These are phyloP conservation scores for Diaporthe aspalathi DNA, from an alignment of 2,329 filamentous ascomycete species.

Conservation along the genomic window DNA sequence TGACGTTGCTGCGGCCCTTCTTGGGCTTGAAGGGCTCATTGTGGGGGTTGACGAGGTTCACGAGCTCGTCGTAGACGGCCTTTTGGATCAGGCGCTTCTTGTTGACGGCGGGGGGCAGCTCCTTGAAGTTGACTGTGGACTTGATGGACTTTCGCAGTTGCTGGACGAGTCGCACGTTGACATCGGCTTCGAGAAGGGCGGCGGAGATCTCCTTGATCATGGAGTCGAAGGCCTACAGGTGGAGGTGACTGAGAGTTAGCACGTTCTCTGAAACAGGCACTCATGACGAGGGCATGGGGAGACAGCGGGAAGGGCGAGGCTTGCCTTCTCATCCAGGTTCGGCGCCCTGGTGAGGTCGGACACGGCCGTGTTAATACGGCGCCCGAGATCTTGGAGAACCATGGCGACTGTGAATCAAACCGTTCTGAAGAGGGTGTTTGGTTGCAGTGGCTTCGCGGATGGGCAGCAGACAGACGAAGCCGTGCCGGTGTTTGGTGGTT, in stretches of 20 bases:
- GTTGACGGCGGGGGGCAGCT: slow-evolving; percentile 90
- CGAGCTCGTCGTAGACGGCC: slow-evolving; percentile 95
- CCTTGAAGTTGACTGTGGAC: slow-evolving; percentile 91
- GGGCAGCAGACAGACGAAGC: slow-evolving; percentile 13
- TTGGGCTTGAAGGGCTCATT: slow-evolving; percentile 96
- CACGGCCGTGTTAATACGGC: slow-evolving; percentile 97
- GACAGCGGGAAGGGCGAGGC: neutral
- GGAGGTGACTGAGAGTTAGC: slow-evolving; percentile 49
- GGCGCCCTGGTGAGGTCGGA: slow-evolving; percentile 90
- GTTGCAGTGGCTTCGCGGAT: slow-evolving; percentile 18
- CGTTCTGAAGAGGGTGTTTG: slow-evolving; percentile 7
- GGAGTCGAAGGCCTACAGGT: slow-evolving; percentile 84
- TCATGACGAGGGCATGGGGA: neutral
- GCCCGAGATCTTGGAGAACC: slow-evolving; percentile 98
- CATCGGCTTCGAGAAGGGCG: slow-evolving; percentile 94
- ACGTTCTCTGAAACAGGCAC: neutral
- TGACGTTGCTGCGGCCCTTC: slow-evolving; percentile 95
- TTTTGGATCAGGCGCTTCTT: slow-evolving; percentile 99
- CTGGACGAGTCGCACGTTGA: slow-evolving; percentile 94
- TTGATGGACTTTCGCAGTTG: slow-evolving; percentile 94
- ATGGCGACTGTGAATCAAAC: slow-evolving; percentile 61
- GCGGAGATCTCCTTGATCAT: slow-evolving; percentile 99
- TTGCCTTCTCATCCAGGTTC: slow-evolving; percentile 95
- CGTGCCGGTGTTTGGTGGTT: neutral
- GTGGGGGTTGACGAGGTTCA: slow-evolving; percentile 94